Conservation (phyloP, 1,139 yeast genomes). For the Geotrichum cucujoidarum region DNA sequence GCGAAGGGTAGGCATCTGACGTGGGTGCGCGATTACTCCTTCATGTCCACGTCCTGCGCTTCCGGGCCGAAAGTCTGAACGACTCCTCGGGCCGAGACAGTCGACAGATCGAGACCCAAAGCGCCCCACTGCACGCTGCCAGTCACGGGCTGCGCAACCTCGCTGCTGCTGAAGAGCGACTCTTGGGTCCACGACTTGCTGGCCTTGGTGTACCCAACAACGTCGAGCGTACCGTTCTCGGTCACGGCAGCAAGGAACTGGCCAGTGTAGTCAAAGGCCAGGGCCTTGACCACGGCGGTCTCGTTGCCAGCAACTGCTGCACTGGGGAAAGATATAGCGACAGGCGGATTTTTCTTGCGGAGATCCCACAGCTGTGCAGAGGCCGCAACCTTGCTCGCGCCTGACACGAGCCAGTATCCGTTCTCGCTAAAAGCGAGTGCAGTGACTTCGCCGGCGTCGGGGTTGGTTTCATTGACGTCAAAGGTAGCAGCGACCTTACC, state of each 20-base stretch:
- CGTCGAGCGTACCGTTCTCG: slow-evolving; percentile 22
- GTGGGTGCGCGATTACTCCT: slow-evolving; percentile 4
- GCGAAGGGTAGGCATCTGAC: too few species aligned
- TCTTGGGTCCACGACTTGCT: slow-evolving; percentile 22
- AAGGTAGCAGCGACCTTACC: slow-evolving; percentile 40
- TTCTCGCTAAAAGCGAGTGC: slow-evolving; percentile 55
- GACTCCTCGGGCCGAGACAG: slow-evolving; percentile 1
- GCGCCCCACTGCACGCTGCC: slow-evolving; percentile 25
- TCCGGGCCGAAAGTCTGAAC: slow-evolving; percentile 1
- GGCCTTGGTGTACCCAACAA: slow-evolving; percentile 24
- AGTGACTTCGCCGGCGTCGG: slow-evolving; percentile 33
- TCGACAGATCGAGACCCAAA: background rate
- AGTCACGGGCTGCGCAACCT: slow-evolving; percentile 17
- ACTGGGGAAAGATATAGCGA: slow-evolving; percentile 26
- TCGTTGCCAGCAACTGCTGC: slow-evolving; percentile 8
- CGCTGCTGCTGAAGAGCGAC: slow-evolving; percentile 2
- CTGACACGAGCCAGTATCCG: slow-evolving; percentile 58
- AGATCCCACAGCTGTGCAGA: slow-evolving; percentile 26
- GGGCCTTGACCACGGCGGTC: slow-evolving; percentile 23
- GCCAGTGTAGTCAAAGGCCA: slow-evolving; percentile 46
- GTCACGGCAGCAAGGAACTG: slow-evolving; percentile 32
- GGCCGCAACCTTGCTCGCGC: slow-evolving; percentile 22
- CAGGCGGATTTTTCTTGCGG: slow-evolving; percentile 24
- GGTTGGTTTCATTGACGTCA: slow-evolving; percentile 21
- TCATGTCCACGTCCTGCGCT: slow-evolving; percentile 12